Evolutionary conservation across 2,329 filamentous ascomycete species (phyloP).

Genomic region (Cladosporium sp.): DNA sequence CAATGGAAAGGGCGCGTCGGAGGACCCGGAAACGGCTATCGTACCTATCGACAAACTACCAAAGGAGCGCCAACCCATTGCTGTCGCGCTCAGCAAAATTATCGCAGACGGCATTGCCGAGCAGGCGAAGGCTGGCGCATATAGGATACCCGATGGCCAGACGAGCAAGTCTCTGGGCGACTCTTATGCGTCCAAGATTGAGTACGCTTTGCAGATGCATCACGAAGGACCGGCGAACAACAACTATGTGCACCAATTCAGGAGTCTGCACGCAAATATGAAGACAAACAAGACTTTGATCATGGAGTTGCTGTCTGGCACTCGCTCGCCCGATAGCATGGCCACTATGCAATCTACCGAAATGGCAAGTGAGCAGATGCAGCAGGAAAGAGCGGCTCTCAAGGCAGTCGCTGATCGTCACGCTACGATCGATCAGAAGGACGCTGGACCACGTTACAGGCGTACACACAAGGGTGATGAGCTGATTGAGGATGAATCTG

Average conservation of each 20-base stretch:
- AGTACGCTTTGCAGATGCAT: slow-evolving; percentile 60
- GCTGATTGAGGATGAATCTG: slow-evolving; percentile 69
- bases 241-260: slow-evolving; percentile 60
- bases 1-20: slow-evolving; percentile 11
- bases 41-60: slow-evolving; percentile 49
- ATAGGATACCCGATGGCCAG: slow-evolving; percentile 58
- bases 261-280: slow-evolving; percentile 76
- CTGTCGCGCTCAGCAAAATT: slow-evolving; percentile 65
- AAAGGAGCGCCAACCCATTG: slow-evolving; percentile 63
- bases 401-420: slow-evolving; percentile 75
- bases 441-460: slow-evolving; percentile 71
- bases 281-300: slow-evolving; percentile 81
- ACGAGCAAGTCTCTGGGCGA: slow-evolving; percentile 62
- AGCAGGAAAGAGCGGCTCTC: slow-evolving; percentile 70
- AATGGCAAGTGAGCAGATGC: slow-evolving; percentile 85
- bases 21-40: slow-evolving; percentile 30
- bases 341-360: slow-evolving; percentile 87
- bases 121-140: slow-evolving; percentile 61
- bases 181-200: slow-evolving; percentile 70
- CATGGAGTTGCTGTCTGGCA: slow-evolving; percentile 66
- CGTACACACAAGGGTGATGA: slow-evolving; percentile 96
- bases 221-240: slow-evolving; percentile 49
- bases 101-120: slow-evolving; percentile 62
- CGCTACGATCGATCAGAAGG: slow-evolving; percentile 70
- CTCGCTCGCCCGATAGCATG: slow-evolving; percentile 67